These are phyloP conservation scores for Xylariales sp. DNA, from an alignment of 2,329 filamentous ascomycete genomes.

Conservation along the genomic window DNA sequence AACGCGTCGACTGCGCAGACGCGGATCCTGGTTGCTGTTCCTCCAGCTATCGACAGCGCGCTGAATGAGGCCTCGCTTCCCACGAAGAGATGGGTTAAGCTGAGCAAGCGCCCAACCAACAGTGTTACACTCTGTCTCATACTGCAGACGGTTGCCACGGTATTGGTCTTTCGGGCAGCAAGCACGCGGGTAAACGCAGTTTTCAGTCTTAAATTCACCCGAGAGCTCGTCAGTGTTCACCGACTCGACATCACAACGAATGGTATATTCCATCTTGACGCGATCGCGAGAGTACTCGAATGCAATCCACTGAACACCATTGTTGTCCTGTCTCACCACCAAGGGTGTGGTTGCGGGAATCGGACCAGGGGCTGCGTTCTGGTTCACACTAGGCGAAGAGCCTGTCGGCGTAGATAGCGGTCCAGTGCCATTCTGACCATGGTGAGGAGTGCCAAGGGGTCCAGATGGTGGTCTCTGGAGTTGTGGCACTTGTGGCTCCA, in stretches of 20 bases:
- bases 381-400: slow-evolving; percentile 61
- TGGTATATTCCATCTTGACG: slow-evolving; percentile 99
- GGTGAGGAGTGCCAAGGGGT: slow-evolving; percentile 40
- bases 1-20: slow-evolving; percentile 85
- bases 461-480: slow-evolving; percentile 55
- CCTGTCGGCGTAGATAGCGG: slow-evolving; percentile 41
- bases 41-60: slow-evolving; percentile 97
- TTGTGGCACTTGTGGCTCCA: slow-evolving; percentile 59
- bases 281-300: slow-evolving; percentile 97
- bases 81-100: slow-evolving; percentile 83
- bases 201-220: slow-evolving; percentile 92
- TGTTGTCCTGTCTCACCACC: slow-evolving; percentile 90
- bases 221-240: slow-evolving; percentile 84
- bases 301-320: slow-evolving; percentile 97
- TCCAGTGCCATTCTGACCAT: slow-evolving; percentile 34
- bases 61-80: slow-evolving; percentile 94
- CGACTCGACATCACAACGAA: slow-evolving; percentile 95
- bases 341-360: slow-evolving; percentile 95
- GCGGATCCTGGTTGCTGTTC: slow-evolving; percentile 96
- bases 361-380: slow-evolving; percentile 88
- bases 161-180: slow-evolving; percentile 96
- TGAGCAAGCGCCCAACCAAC: slow-evolving; percentile 99
- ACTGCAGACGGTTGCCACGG: slow-evolving; percentile 89
- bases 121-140: slow-evolving; percentile 98
- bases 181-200: slow-evolving; percentile 94